Conservation (phyloP, 2,329 filamentous ascomycete genomes). For the Aaosphaeria arxii region DNA sequence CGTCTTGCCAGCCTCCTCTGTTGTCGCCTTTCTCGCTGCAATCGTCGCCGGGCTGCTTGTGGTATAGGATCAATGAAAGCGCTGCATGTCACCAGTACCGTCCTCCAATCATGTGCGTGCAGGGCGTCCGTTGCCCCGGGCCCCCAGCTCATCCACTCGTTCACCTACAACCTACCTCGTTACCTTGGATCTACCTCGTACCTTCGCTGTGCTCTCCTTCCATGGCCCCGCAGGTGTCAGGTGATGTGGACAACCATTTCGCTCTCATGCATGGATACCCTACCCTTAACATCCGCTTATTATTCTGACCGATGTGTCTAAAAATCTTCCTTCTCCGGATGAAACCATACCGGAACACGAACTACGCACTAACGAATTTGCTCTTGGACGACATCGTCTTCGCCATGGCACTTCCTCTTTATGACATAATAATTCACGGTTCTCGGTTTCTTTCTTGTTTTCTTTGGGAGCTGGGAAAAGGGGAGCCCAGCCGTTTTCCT, state of each 20-base stretch:
- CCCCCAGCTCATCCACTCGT: conserved; percentile 14
- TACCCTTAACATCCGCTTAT: conserved; percentile 15
- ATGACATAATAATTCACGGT: too few species aligned
- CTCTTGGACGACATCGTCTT: too few species aligned
- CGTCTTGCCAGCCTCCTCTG: conserved; percentile 9
- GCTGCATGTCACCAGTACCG: conserved; percentile 15
- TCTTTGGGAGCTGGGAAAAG: too few species aligned
- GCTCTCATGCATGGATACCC: conserved; percentile 33
- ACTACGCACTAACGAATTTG: neutral
- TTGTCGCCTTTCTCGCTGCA: conserved; percentile 13
- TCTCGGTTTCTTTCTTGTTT: too few species aligned
- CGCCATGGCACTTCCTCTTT: too few species aligned
- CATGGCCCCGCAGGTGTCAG: conserved; percentile 10
- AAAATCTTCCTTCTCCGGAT: conserved; percentile 1
- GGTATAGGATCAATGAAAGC: conserved; percentile 21
- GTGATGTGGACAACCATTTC: conserved; percentile 16
- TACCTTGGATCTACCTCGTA: neutral
- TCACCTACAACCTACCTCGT: conserved; percentile 12
- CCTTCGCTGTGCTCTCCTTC: too few species aligned
- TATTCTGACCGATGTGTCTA: neutral
- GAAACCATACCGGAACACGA: conserved; percentile 7
- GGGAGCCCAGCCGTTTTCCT: too few species aligned
- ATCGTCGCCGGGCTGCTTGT: conserved; percentile 16
- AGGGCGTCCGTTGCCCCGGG: conserved; percentile 11
- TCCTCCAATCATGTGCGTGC: conserved; percentile 8